Evolutionary conservation across 2,329 filamentous ascomycete genomes (phyloP), one percentile per base, ranked within the genome.

Genomic region (Diaporthe longicolla): DNA sequence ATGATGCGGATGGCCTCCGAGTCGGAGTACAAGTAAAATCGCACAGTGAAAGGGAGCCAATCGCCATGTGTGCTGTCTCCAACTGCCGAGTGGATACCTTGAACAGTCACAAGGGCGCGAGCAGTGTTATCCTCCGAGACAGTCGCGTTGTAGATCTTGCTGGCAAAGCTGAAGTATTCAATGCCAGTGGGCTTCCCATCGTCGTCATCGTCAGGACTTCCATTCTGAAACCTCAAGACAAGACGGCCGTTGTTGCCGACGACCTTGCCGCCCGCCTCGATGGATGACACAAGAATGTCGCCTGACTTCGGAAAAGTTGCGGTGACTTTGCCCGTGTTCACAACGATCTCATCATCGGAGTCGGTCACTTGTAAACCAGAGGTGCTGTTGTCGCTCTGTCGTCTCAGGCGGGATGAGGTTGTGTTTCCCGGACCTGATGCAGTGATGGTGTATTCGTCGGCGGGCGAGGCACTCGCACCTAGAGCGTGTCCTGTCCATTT

Each of bases 401-500:
- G 86, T 76, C 48, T 68, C 15, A 54, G 4, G 32, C 21, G 63
- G 48, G 63, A 68, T 3, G 63, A 68, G 29, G 48, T 50, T 84
- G 78, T 45, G 50, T 61, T 70, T 45, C 57, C 72, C 11, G 19
- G 68, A 68, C 19, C 74, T 69, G 65, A 76, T 72, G 82, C 81
- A 48, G 66, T 77, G 70, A 89, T 80, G 0, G 81, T 85, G 77
- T 89, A 89, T 24, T 83, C 82, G 3, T 85, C 82, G 4, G 82
- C 78, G 2, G 84, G 78, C 0, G 76, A 77, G 1, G 85, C 84
- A 0, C 83, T 84, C 7, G 82, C 85, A 17, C 84, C 80, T 57
- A 91, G 82, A 0, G 89, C 89, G 77, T 91, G 90, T 0, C 85
- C 89, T 3, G 87, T 90, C 90, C 90, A 92, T 78, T 91, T 91